Conservation (phyloP, 2,329 filamentous ascomycete species). For the Calonectria honghensis region DNA sequence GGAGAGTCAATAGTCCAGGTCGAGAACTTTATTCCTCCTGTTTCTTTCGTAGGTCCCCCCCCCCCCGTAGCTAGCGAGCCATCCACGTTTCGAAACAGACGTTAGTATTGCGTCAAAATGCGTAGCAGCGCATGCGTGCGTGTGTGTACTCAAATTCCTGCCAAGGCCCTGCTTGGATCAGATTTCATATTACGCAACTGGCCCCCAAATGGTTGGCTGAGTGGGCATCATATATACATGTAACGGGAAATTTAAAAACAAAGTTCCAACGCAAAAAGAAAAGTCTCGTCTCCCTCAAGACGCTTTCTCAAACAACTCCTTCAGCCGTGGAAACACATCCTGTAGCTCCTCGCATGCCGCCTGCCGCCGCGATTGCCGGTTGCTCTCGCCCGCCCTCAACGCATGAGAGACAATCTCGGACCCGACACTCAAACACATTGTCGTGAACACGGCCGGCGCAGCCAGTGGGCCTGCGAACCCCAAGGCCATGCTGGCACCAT, state of each 20-base stretch:
- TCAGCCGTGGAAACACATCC: constrained; percentile 9
- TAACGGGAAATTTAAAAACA: neutral
- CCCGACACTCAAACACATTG: neutral
- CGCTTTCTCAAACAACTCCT: constrained; percentile 27
- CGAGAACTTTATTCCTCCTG: neutral
- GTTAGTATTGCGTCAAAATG: neutral
- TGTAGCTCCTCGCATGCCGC: constrained; percentile 13
- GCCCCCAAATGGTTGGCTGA: neutral
- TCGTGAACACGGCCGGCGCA: neutral
- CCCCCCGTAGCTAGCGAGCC: neutral
- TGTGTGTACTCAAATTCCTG: neutral
- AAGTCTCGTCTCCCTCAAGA: neutral
- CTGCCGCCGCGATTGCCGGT: neutral
- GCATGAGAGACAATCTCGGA: neutral
- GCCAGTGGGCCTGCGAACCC: constrained; percentile 20
- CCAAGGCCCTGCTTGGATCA: neutral
- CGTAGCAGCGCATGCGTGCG: neutral
- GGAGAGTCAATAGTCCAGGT: neutral
- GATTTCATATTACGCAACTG: neutral
- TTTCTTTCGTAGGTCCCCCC: neutral
- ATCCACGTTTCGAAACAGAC: neutral
- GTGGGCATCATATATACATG: neutral
- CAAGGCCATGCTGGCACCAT: neutral
- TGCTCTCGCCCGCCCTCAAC: constrained; percentile 15
- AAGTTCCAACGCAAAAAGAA: neutral